Percentiles rank a stretch among this genome's conserved stretches.
These are phyloP conservation scores for Globisporangium cederbergense DNA, from an alignment of 352 stramenopile species.

Conservation along the genomic window DNA sequence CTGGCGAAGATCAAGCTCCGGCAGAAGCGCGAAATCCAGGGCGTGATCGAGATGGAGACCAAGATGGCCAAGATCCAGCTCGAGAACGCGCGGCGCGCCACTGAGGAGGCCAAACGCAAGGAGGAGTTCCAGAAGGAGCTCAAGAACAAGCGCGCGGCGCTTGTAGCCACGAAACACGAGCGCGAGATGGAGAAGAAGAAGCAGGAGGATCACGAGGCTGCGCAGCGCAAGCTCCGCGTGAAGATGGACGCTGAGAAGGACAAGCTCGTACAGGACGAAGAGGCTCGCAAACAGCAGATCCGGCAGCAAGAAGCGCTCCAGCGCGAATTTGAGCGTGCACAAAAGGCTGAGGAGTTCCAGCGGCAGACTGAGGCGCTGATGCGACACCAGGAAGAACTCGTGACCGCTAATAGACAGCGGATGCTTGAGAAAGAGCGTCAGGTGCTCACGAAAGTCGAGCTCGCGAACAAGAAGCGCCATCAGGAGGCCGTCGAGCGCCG, in stretches of 20 bases:
- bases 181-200: slow-evolving; percentile 62
- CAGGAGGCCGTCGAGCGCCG: slow-evolving; percentile 52
- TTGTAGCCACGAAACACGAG: slow-evolving; percentile 57
- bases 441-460: slow-evolving; percentile 58
- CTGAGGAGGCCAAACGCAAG: slow-evolving; percentile 49
- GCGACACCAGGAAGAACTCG: slow-evolving; percentile 57
- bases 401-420: slow-evolving; percentile 38
- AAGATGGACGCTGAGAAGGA: slow-evolving; percentile 56
- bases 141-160: slow-evolving; percentile 33
- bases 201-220: slow-evolving; percentile 50
- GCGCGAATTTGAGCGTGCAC: slow-evolving; percentile 48
- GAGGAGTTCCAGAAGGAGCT: slow-evolving; percentile 63
- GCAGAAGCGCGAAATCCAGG: slow-evolving; percentile 70
- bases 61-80: slow-evolving; percentile 65
- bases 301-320: slow-evolving; percentile 42
- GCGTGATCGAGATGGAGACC: slow-evolving; percentile 75
- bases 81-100: slow-evolving; percentile 48
- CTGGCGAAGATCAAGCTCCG: slow-evolving; percentile 65
- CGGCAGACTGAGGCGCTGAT: slow-evolving; percentile 61
- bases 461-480: slow-evolving; percentile 40
- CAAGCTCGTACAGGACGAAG: slow-evolving; percentile 38
- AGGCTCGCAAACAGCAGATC: slow-evolving; percentile 28
- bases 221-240: slow-evolving; percentile 35
- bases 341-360: slow-evolving; percentile 70
- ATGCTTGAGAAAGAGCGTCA: slow-evolving; percentile 70